Percentiles rank a stretch among this genome's conserved stretches.
These are phyloP conservation scores for Botrytis tulipae DNA, from an alignment of 2,329 filamentous ascomycete species.

Conservation along the genomic window DNA sequence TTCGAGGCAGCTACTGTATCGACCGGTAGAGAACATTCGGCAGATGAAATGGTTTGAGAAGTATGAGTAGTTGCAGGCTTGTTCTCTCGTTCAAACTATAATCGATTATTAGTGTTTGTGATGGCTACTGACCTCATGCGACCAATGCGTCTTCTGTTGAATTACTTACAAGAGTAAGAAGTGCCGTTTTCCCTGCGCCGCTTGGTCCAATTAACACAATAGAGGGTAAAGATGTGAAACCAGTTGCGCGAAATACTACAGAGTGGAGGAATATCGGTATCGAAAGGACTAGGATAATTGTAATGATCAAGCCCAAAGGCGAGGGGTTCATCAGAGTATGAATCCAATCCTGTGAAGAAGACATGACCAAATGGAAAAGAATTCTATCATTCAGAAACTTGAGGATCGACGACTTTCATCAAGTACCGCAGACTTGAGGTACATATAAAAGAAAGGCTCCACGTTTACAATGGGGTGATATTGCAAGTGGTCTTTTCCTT, in stretches of 20 bases:
- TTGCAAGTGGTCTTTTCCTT: not conserved
- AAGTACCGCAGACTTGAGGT: not conserved
- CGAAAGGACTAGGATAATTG: conserved; percentile 66
- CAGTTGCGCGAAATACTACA: conserved; percentile 63
- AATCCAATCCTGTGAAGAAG: conserved; percentile 40
- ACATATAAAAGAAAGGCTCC: not conserved
- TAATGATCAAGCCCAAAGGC: conserved; percentile 61
- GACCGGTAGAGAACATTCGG: conserved; percentile 55
- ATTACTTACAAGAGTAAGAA: conserved; percentile 68
- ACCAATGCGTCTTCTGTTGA: not conserved
- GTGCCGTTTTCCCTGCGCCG: conserved; percentile 81
- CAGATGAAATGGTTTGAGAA: conserved; percentile 58
- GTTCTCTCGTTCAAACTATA: conserved; percentile 53
- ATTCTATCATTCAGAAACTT: not conserved
- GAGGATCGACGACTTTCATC: not conserved
- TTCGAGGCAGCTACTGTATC: conserved; percentile 53
- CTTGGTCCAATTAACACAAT: conserved; percentile 80
- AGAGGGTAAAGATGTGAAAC: conserved; percentile 68
- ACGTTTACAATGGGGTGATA: not conserved
- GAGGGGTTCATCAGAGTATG: conserved; percentile 61
- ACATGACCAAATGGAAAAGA: conserved; percentile 16
- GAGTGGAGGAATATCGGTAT: conserved; percentile 77
- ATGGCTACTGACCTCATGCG: conserved; percentile 7
- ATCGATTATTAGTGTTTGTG: conserved; percentile 22
- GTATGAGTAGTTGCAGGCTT: conserved; percentile 49